phyloP scores from a whole-genome alignment of 441 rosid genomes.

The Gossypium davidsonii region DNA sequence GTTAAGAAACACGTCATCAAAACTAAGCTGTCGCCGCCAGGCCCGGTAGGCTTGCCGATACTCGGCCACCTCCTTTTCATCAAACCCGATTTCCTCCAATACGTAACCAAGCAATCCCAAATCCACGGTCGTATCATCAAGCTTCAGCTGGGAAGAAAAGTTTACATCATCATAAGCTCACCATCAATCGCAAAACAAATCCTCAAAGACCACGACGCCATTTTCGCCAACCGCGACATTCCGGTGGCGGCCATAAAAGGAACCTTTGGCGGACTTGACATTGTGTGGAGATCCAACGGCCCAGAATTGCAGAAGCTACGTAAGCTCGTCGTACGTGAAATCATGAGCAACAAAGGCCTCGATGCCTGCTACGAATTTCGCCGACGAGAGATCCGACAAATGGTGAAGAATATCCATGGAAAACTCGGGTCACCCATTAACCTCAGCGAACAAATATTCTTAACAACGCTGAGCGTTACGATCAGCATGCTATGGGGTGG shows the following conservation, averaged over 20 bases:
- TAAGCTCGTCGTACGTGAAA: conserved; percentile 5
- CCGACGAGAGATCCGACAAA: not conserved
- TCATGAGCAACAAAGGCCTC: conserved; percentile 12
- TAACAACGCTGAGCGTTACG: not conserved
- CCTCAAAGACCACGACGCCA: conserved; percentile 7
- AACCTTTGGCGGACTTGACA: not conserved
- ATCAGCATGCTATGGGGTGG: conserved; percentile 18
- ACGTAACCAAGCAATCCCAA: conserved; percentile 4
- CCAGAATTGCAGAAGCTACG: conserved; percentile 8
- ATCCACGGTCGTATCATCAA: conserved; percentile 22
- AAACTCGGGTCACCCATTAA: conserved; percentile 11
- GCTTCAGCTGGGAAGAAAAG: conserved; percentile 13
- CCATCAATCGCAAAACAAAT: not conserved
- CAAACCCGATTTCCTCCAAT: conserved; percentile 9
- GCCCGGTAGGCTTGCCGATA: conserved; percentile 2
- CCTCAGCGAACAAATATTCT: not conserved
- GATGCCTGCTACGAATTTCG: conserved; percentile 9
- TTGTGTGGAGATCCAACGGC: not conserved
- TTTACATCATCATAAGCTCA: conserved; percentile 8
- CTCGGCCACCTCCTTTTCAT: conserved; percentile 12
- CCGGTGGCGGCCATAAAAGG: not conserved
- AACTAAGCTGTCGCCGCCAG: not conserved
- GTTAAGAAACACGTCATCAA: not conserved
- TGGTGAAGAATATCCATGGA: conserved; percentile 8
- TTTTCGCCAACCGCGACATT: conserved; percentile 15